Evolutionary conservation across 179 eudicot genomes (phyloP).

Genomic region (Spinacia oleracea): DNA sequence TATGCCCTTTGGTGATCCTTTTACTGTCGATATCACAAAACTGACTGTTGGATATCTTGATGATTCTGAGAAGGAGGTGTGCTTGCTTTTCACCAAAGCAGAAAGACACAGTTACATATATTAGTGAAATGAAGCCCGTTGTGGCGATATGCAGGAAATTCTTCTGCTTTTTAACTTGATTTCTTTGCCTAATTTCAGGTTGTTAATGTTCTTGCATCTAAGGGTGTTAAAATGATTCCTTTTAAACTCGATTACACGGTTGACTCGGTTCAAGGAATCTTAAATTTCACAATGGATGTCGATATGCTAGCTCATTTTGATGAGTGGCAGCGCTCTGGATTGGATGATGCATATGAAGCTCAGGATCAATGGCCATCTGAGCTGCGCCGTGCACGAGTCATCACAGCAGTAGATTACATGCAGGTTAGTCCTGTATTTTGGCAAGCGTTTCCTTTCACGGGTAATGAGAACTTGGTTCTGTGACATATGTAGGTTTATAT

Average conservation of each 20-base stretch:
- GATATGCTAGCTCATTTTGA: slow-evolving; percentile 94
- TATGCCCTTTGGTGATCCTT: slow-evolving; percentile 67
- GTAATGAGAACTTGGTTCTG: neutral
- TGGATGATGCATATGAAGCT: slow-evolving; percentile 75
- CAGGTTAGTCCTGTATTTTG: slow-evolving; percentile 46
- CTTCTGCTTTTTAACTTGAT: neutral
- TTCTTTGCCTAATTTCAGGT: slow-evolving; percentile 45
- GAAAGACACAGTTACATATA: neutral
- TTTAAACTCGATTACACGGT: slow-evolving; percentile 81
- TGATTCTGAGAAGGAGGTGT: slow-evolving; percentile 90
- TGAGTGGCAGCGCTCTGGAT: slow-evolving; percentile 80
- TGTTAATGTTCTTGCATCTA: slow-evolving; percentile 67
- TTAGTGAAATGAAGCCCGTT: neutral
- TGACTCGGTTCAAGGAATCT: slow-evolving; percentile 75
- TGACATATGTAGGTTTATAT: neutral
- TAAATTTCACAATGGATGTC: slow-evolving; percentile 90
- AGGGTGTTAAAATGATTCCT: slow-evolving; percentile 86
- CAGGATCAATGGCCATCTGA: slow-evolving; percentile 97
- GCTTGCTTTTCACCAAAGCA: no score
- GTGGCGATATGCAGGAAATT: neutral
- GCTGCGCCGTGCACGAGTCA: slow-evolving; percentile 75
- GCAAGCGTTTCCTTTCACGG: neutral
- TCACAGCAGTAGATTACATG: slow-evolving; percentile 86
- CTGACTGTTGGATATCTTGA: slow-evolving; percentile 86
- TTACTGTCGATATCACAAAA: slow-evolving; percentile 67